A percentile compares a stretch with the other conserved stretches of the same genome.
Conservation (phyloP, 2,329 filamentous ascomycete genomes). For the Penicillium sp. region DNA sequence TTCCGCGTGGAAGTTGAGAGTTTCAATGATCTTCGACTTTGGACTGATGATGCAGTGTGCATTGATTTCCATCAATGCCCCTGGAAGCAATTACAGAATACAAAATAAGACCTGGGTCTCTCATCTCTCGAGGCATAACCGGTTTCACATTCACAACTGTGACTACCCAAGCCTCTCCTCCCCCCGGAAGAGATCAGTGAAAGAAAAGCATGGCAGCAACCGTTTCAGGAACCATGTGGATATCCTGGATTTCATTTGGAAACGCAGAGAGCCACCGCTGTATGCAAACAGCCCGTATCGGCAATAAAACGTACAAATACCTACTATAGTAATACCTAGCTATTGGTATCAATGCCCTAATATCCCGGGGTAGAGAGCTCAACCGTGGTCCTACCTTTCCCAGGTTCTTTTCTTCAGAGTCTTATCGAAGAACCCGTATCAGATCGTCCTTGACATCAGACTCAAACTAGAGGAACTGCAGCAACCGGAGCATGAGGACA, state of each 20-base stretch:
- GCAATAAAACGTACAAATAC: slow-evolving; percentile 14
- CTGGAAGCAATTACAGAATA: slow-evolving; percentile 3
- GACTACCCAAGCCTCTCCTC: slow-evolving; percentile 24
- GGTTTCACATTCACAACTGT: slow-evolving; percentile 32
- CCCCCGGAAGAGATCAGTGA: slow-evolving; percentile 15
- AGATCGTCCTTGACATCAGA: slow-evolving; percentile 14
- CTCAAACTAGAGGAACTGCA: slow-evolving; percentile 14
- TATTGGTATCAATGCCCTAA: background rate
- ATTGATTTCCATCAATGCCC: slow-evolving; percentile 14
- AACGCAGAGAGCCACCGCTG: slow-evolving; percentile 5
- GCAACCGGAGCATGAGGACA: slow-evolving; percentile 26
- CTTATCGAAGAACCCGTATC: slow-evolving; percentile 3
- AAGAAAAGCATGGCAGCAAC: slow-evolving; percentile 22
- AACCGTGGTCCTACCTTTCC: background rate
- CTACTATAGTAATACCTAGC: background rate
- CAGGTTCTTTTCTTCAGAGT: background rate
- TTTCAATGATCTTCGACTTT: slow-evolving; percentile 19
- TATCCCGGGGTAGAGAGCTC: background rate
- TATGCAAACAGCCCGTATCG: slow-evolving; percentile 31
- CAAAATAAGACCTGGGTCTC: slow-evolving; percentile 15
- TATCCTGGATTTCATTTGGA: slow-evolving; percentile 21
- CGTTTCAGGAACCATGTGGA: slow-evolving; percentile 33
- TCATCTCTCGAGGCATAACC: slow-evolving; percentile 31
- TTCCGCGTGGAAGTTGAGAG: slow-evolving; percentile 3
- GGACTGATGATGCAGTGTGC: slow-evolving; percentile 20